Evolutionary conservation across 306 rosid genomes (phyloP).

Genomic region (Crataegus laevigata): DNA sequence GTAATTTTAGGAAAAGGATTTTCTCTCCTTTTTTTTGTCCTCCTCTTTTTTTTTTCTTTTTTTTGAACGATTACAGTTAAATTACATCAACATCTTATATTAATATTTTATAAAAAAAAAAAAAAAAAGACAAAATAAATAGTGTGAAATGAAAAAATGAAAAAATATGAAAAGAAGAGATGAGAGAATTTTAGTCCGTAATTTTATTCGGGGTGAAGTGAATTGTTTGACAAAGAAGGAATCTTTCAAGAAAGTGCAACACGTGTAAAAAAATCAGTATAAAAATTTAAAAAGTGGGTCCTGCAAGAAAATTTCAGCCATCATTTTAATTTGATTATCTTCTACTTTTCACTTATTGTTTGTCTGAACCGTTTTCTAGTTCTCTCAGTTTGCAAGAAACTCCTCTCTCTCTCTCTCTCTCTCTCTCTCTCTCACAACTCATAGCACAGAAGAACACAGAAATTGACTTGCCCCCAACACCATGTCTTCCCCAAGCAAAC

Average conservation of each 20-base stretch:
- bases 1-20: no score
- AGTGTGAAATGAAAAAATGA: no score
- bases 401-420: conserved; percentile 5
- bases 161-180: no score
- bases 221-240: conserved; percentile 11
- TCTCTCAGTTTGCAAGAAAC: conserved; percentile 17
- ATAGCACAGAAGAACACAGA: neutral
- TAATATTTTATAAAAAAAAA: no score
- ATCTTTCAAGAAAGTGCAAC: conserved; percentile 21
- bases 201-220: neutral
- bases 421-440: neutral
- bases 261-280: neutral
- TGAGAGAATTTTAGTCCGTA: no score
- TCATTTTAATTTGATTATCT: conserved; percentile 11
- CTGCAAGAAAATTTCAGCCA: conserved; percentile 13
- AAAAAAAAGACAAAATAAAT: neutral
- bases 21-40: no score
- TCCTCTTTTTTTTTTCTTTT: no score
- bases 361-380: conserved; percentile 29
- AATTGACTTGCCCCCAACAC: neutral
- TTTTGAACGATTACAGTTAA: no score
- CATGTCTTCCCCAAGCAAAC: conserved; percentile 94
- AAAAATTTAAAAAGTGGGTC: conserved; percentile 9
- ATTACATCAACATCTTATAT: no score
- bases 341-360: conserved; percentile 21